These are phyloP conservation scores for Tylopilus sp. DNA, from an alignment of 768 basidiomycete genomes.

Conservation along the genomic window DNA sequence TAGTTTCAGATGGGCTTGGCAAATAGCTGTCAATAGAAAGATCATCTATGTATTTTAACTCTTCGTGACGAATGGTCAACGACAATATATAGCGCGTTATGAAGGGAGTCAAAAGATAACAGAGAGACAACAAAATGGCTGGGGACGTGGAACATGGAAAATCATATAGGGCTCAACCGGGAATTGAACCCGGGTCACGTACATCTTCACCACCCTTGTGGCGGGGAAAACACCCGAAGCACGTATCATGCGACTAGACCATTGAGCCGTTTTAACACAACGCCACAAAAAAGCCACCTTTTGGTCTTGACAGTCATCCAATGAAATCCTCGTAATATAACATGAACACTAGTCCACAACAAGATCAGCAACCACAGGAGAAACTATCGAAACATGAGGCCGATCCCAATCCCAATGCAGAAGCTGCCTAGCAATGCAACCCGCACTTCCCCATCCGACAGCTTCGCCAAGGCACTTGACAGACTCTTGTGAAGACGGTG, in stretches of 20 bases:
- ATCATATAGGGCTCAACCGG: constrained; percentile 21
- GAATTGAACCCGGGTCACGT: constrained; percentile 38
- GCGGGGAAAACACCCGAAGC: constrained; percentile 28
- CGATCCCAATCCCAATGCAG: constrained; percentile 44
- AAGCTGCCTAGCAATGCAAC: constrained; percentile 40
- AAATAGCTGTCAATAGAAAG: constrained; percentile 13
- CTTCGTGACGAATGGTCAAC: not conserved
- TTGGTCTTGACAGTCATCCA: not conserved
- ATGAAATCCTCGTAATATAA: not conserved
- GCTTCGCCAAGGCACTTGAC: constrained; percentile 22
- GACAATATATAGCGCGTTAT: too few relatives aligned
- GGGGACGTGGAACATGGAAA: not conserved
- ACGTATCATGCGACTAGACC: constrained; percentile 38
- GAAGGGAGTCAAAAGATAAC: not conserved
- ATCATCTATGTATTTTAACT: not conserved
- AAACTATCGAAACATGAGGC: constrained; percentile 33
- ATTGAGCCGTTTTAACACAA: constrained; percentile 29
- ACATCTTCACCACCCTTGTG: constrained; percentile 29
- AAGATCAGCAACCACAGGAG: not conserved
- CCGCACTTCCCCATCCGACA: constrained; percentile 29
- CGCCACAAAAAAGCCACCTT: not conserved
- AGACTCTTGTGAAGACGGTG: constrained; percentile 22
- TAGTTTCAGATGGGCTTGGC: constrained; percentile 13
- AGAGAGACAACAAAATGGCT: too few relatives aligned
- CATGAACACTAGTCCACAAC: not conserved